Evolutionary conservation across 2,329 filamentous ascomycete species (phyloP).

Genomic region (Sordariomycetes sp.): DNA sequence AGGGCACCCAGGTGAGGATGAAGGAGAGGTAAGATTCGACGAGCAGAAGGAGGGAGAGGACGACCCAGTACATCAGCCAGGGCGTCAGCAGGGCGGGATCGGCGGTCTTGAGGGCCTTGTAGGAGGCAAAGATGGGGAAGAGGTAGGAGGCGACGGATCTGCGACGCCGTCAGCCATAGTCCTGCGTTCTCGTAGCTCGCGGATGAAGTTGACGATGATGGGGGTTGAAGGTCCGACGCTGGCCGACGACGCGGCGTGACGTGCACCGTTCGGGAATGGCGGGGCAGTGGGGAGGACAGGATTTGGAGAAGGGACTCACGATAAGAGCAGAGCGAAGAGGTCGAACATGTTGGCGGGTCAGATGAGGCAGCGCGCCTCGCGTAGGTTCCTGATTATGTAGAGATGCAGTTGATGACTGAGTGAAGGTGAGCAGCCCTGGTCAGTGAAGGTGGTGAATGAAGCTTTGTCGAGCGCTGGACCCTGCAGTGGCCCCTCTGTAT

Average conservation of each 20-base stretch:
- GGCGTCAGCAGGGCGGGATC: conserved; percentile 84
- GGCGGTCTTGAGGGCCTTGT: conserved; percentile 91
- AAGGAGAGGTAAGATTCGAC: conserved; percentile 84
- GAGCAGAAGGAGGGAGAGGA: conserved; percentile 71
- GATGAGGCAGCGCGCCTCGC: too few relatives aligned
- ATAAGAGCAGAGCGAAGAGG: conserved; percentile 67
- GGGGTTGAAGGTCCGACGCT: conserved; percentile 5
- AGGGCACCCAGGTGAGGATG: conserved; percentile 83
- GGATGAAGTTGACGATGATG: too few relatives aligned
- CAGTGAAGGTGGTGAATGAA: too few relatives aligned
- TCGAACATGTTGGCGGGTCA: conserved; percentile 59
- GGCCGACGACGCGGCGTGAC: not conserved
- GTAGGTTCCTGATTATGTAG: too few relatives aligned
- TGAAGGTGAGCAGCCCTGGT: too few relatives aligned
- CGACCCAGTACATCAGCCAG: conserved; percentile 99
- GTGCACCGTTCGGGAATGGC: conserved; percentile 6
- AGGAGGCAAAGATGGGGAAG: conserved; percentile 93
- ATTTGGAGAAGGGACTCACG: conserved; percentile 43
- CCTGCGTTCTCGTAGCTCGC: too few relatives aligned
- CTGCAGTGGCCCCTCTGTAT: too few relatives aligned
- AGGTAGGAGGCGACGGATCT: conserved; percentile 84
- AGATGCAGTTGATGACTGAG: too few relatives aligned
- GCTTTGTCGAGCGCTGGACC: too few relatives aligned
- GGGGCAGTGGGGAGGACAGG: conserved; percentile 5
- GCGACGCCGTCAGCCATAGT: conserved; percentile 9